Conservation (phyloP, 2,329 filamentous ascomycete genomes). For the Cercospora janseana region DNA sequence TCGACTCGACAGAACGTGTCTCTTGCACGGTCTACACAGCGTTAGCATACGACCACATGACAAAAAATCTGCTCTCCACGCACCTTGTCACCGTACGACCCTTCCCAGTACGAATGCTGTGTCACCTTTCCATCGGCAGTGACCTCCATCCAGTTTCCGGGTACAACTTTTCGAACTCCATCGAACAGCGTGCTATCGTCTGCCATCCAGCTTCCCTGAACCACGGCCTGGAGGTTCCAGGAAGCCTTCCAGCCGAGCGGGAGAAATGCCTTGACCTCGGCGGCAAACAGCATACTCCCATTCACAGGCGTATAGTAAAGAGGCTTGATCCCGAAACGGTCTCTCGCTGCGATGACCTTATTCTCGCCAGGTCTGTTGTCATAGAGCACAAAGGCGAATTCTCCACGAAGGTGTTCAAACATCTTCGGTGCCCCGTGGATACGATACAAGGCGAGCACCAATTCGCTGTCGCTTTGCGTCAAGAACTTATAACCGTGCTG, state of each 20-base stretch:
- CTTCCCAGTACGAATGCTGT: too few relatives aligned
- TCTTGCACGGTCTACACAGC: too few relatives aligned
- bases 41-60: too few relatives aligned
- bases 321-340: conserved; percentile 59
- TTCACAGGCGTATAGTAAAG: conserved; percentile 50
- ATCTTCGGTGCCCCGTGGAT: conserved; percentile 47
- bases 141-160: too few relatives aligned
- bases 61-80: too few relatives aligned
- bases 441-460: conserved; percentile 55
- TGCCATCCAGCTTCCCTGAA: too few relatives aligned
- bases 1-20: too few relatives aligned
- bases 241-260: conserved; percentile 51
- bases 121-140: too few relatives aligned
- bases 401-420: conserved; percentile 51
- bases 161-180: too few relatives aligned
- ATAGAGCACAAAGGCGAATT: conserved; percentile 55
- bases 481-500: conserved; percentile 46
- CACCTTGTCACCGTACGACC: too few relatives aligned
- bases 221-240: conserved; percentile 54
- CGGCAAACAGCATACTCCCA: conserved; percentile 48
- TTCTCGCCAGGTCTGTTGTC: conserved; percentile 42
- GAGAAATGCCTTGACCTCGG: conserved; percentile 55
- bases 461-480: conserved; percentile 52
- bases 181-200: too few relatives aligned
- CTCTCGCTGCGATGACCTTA: conserved; percentile 50